Evolutionary conservation across 179 eudicot species (phyloP), one percentile per base, ranked within the genome.

Genomic region (Vitellaria paradoxa): DNA sequence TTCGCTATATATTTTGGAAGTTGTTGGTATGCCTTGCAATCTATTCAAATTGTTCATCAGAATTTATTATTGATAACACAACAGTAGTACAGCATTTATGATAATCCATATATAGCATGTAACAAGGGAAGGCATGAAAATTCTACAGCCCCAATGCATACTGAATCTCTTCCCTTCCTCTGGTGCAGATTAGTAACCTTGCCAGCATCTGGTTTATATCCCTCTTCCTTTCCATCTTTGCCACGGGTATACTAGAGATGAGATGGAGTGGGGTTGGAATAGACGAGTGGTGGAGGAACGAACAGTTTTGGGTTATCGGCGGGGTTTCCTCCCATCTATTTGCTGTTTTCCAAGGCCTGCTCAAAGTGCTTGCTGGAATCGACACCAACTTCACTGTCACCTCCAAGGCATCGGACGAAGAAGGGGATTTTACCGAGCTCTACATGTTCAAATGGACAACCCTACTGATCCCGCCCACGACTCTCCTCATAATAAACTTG

Each of bases 281-380:
- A 12, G 97, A 92, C 12, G 97, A 92, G 53, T 90, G 94, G 97
- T 92, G 97, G 97, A 90, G 97, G 76, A 92, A 92, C 52, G 97
- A 92, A 79, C 97, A 92, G 78, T 92, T 92, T 74, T 92, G 97
- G 97, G 97, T 92, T 68, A 92, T 92, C n/a, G 97, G 97, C 47
- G 97, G 97, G 8, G 92, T 92, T 47, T 92, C 97, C 0, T 80
- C 97, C 50, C 97, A 92, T 72, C 88, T 92, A 0, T 92, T 92
- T 45, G 97, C 97, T 0, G 92, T 92, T 40, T 88, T 86, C 88
- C 97, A 92, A 86, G 97, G 97, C 10, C 21, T 92, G 70, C 94
- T 92, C 71, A 92, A 92, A 82, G 94, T 92, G 45, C 84, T 90
- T 1, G 94, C 94, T 12, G 90, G 90, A 0, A 86, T 90, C 1